Evolutionary conservation across 2,329 filamentous ascomycete species (phyloP), one percentile per base, ranked within the genome.

Genomic region (Xylaria multiplex): DNA sequence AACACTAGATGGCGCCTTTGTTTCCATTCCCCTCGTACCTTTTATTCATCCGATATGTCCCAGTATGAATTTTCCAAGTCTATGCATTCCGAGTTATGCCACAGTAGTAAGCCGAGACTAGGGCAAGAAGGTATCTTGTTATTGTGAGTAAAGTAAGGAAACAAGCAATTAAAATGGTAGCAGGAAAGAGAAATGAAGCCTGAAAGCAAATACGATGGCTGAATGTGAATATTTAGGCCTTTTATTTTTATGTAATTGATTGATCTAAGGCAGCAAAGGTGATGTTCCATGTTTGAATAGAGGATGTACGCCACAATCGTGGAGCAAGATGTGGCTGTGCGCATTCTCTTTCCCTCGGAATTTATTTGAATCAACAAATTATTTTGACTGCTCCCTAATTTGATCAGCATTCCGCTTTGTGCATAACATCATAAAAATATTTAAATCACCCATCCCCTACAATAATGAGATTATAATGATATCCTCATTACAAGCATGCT

Each of bases 111-210:
- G 4, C 57, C 58, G n/a, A 62, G 32, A 40, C 63, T 53, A 40
- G 63, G 63, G 14, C 58, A 62, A 57, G 37, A 40, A 3, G 46
- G 52, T 52, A 58, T 62, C 48, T 56, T 53, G 24, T 6, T 46
- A 24, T 50, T n/a, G 40, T 49, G 19, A 22, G 14, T 5, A 11
- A 32, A n/a, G 19, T 24, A 27, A 43, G n/a, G 2, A 16, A 46
- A n/a, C 16, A 27, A 2, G 37, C 1, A 16, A 32, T 27, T 22
- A 30, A 27, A 11, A 37, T 32, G 14, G 16, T 24, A 11, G n/a
- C 8, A 16, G 9, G 16, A 52, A 43, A 40, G 13, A 9, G 4
- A 0, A 5, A 1, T 19, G 7, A 7, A 32, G 9, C 24, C 16
- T 4, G 3, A 48, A 7, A 14, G 40, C 35, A 37, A 37, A 37